phyloP scores from a whole-genome alignment of 1,284 basidiomycete genomes.

The Naganishia cerealis region DNA sequence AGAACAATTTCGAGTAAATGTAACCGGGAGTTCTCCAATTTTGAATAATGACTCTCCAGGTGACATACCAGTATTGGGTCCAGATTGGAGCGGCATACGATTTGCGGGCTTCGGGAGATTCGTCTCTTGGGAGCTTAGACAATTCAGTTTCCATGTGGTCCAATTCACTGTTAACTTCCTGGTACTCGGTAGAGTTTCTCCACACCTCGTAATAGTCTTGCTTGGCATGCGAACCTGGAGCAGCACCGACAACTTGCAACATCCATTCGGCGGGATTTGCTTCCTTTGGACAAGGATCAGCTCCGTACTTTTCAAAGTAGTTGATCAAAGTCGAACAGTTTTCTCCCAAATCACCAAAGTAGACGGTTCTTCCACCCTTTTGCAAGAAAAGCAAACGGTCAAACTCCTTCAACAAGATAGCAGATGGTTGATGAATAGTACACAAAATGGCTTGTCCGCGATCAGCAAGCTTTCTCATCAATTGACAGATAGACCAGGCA shows the following conservation, averaged over 20 bases:
- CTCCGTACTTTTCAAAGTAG: slow-evolving; percentile 56
- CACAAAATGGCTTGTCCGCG: slow-evolving; percentile 67
- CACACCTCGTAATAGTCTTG: slow-evolving; percentile 74
- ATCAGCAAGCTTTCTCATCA: slow-evolving; percentile 67
- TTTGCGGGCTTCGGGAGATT: slow-evolving; percentile 36
- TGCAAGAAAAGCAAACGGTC: slow-evolving; percentile 58
- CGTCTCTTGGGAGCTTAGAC: slow-evolving; percentile 1
- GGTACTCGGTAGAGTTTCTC: slow-evolving; percentile 57
- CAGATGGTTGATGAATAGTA: slow-evolving; percentile 64
- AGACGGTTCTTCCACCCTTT: slow-evolving; percentile 56
- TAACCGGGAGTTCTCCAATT: slow-evolving; percentile 60
- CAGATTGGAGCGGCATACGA: slow-evolving; percentile 17
- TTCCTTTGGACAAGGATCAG: slow-evolving; percentile 47
- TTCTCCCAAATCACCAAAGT: slow-evolving; percentile 47
- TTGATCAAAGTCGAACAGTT: slow-evolving; percentile 53
- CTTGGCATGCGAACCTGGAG: slow-evolving; percentile 45
- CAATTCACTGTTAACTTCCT: slow-evolving; percentile 52
- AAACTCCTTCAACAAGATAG: slow-evolving; percentile 55
- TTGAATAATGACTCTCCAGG: slow-evolving; percentile 38
- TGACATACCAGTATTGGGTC: slow-evolving; percentile 13
- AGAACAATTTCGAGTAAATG: slow-evolving; percentile 46
- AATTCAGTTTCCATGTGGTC: too few species aligned
- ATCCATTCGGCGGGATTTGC: slow-evolving; percentile 57
- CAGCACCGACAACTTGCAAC: slow-evolving; percentile 59
- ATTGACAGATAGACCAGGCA: slow-evolving; percentile 60